Evolutionary conservation across 2,329 filamentous ascomycete species (phyloP).

Genomic region (Pestalotiopsis fici): DNA sequence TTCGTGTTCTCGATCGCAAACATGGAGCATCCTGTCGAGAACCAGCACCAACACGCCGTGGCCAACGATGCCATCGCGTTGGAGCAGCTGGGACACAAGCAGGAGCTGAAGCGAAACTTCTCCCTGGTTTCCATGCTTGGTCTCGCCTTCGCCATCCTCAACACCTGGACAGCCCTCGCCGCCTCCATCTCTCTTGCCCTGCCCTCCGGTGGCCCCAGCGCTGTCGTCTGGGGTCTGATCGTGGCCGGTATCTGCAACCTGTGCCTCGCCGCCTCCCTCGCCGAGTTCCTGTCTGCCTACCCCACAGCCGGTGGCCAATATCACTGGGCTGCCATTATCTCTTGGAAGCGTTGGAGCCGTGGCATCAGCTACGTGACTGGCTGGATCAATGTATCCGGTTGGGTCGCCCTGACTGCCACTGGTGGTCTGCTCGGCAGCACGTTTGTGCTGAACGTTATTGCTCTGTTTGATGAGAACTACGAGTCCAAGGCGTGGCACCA

Average conservation of each 20-base stretch:
- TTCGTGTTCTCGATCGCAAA: not conserved
- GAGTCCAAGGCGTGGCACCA: slow-evolving; percentile 66
- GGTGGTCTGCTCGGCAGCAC: slow-evolving; percentile 68
- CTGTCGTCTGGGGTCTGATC: slow-evolving; percentile 72
- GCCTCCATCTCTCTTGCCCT: slow-evolving; percentile 52
- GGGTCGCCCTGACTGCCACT: slow-evolving; percentile 69
- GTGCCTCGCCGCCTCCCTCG: slow-evolving; percentile 67
- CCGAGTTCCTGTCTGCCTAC: slow-evolving; percentile 71
- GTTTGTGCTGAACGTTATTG: slow-evolving; percentile 66
- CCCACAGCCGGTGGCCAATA: slow-evolving; percentile 64
- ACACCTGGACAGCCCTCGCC: slow-evolving; percentile 49
- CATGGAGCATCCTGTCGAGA: slow-evolving; percentile 13
- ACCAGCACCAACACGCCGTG: slow-evolving; percentile 9
- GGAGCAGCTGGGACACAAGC: slow-evolving; percentile 46
- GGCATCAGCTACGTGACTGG: slow-evolving; percentile 70
- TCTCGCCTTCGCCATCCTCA: slow-evolving; percentile 49
- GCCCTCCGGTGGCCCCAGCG: slow-evolving; percentile 69
- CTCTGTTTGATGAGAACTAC: slow-evolving; percentile 60
- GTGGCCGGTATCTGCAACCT: slow-evolving; percentile 69
- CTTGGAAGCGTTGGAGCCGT: slow-evolving; percentile 60
- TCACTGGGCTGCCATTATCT: slow-evolving; percentile 70
- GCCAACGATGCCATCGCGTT: slow-evolving; percentile 37
- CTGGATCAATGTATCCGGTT: slow-evolving; percentile 74
- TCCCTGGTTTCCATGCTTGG: slow-evolving; percentile 48
- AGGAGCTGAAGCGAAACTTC: slow-evolving; percentile 52